Evolutionary conservation across 345 rosid genomes (phyloP), one percentile per base, ranked within the genome.

Genomic region (Linum usitatissimum): DNA sequence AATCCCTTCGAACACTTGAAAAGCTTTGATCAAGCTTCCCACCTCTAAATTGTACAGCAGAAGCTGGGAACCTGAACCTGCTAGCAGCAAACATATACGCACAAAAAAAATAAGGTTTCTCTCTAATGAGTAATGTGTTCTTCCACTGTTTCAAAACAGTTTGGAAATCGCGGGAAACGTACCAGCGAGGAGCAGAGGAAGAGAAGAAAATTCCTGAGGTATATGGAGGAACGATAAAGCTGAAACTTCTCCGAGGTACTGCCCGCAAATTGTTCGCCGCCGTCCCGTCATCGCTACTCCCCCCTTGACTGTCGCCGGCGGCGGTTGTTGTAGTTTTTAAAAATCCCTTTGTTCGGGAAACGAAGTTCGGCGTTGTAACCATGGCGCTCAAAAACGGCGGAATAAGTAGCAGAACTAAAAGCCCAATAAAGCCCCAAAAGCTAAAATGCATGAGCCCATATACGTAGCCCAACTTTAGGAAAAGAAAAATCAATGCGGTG

Each of bases 11-110:
- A 87, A 87, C n/a, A 86, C 94, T 66, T 70, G 86, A 76, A 93
- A 90, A 53, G 91, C 79, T 10, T 75, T 76, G 62, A 81, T 62
- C 68, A 80, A 56, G 18, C 49, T 77, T 4, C 85, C 81, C 6
- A 79, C 68, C 39, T 76, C 82, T 62, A 93, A 67, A 74, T 83
- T 68, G 75, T 83, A 84, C 53, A 86, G 80, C 53, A 83, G 75
- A 12, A 90, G 64, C 71, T 83, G 86, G 55, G 97, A 90, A 58
- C 99, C 97, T 4, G 90, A 83, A 67, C 98, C 96, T 88, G 80
- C 55, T 57, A 55, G 12, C 1, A 56, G 18, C 18, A 15, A 13
- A 28, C 54, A 20, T 12, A 34, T 34, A 34, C 8, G 5, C 38
- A 34, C 5, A 34, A 34, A 7, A 0, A 34, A 34, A 5, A 0